Base-by-base conservation (phyloP, 345 rosid species). In the Eucalyptus sideroxylon region DNA sequence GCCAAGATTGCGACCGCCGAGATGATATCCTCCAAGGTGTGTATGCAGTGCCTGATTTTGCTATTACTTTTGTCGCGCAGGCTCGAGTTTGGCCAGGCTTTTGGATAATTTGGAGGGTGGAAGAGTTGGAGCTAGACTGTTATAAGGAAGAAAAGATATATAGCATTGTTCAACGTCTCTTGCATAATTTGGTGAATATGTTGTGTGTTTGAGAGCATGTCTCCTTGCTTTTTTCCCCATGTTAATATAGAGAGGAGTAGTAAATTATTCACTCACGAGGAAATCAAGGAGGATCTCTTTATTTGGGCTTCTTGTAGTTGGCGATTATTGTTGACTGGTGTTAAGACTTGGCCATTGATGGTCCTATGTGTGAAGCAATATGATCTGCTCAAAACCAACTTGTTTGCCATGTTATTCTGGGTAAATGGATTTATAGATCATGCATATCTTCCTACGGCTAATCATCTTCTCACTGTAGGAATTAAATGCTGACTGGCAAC, bases 1-100 rank as follows among this genome's bases (percentile, higher is more conserved):
- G 99, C 99, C 34, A 98, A 97, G 94, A 95, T 95, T 92, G 99
- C 97, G 87, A 96, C 99, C 3, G 89, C 98, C 6, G 99, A 98
- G 93, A 96, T 98, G 51, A 95, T 98, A 93, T 97, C 99, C 89
- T 95, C 99, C 87, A 98, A 97, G 99, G 99, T 95, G 45, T 37
- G 83, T 19, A 37, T 37, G 83, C 83, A 21, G 6, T 77, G 83
- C 27, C 83, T 77, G 83, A 37, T 77, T 72, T 77, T 40, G 24
- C 83, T 10, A 6, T 6, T 37, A 21, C 5, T 77, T 77, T 77
- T 40, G 83, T 77, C 16, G 5, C 4, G 8, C 2, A 3, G 83
- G 27, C 47, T 77, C 27, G 11, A 21, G 83, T 77, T 77, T 19
- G 47, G 83, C 47, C 83, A 77, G 83, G 42, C 81, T 69, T 40